These are phyloP conservation scores for Umbelopsis vinacea DNA, from an alignment of 192 early-diverging fungal genomes.

Conservation along the genomic window DNA sequence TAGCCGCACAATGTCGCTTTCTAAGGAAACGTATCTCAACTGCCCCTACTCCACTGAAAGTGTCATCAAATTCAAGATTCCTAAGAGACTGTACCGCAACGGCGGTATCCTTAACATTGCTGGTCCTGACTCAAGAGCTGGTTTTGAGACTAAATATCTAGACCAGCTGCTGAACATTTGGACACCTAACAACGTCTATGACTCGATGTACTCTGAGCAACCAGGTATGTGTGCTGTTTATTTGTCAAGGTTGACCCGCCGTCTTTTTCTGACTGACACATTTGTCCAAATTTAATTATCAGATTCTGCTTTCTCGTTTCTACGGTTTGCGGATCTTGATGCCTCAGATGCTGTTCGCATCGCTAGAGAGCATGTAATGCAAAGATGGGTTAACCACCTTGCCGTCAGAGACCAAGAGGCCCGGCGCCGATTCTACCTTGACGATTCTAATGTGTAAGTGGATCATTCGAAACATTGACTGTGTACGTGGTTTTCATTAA, in stretches of 20 bases:
- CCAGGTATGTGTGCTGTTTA: conserved; percentile 29
- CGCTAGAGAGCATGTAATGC: conserved; percentile 42
- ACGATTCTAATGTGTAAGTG: neutral
- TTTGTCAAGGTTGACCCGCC: neutral
- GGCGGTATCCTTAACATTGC: conserved; percentile 57
- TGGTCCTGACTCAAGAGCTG: conserved; percentile 46
- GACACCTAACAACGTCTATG: conserved; percentile 55
- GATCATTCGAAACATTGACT: too few relatives aligned
- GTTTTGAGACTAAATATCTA: conserved; percentile 47
- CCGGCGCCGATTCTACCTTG: conserved; percentile 39
- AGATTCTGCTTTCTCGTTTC: conserved; percentile 56
- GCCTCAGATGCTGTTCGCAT: conserved; percentile 50
- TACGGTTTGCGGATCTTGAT: conserved; percentile 54
- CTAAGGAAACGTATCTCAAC: conserved; percentile 59
- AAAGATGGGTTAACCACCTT: conserved; percentile 49
- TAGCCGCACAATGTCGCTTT: conserved; percentile 61
- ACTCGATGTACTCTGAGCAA: conserved; percentile 45
- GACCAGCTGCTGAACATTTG: conserved; percentile 62
- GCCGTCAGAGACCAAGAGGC: conserved; percentile 31
- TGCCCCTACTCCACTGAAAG: conserved; percentile 67
- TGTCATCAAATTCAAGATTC: conserved; percentile 65
- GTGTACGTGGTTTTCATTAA: neutral
- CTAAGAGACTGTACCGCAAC: conserved; percentile 70
- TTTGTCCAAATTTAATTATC: neutral
- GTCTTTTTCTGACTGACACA: neutral